Evolutionary conservation across 768 basidiomycete species (phyloP).

Genomic region (Boletus rubescentipes): DNA sequence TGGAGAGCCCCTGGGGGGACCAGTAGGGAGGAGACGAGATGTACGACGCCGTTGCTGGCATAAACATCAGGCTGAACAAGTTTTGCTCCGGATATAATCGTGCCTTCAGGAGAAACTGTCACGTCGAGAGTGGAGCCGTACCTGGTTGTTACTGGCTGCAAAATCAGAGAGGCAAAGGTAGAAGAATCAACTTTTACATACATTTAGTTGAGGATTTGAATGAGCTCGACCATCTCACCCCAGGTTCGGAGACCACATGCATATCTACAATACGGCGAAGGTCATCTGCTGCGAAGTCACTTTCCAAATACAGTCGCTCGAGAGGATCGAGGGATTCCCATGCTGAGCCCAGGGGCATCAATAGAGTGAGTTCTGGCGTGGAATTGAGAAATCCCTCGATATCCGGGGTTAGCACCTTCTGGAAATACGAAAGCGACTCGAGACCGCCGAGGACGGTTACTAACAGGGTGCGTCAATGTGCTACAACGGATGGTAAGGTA

Average conservation of each 20-base stretch:
- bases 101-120: slow-evolving; percentile 50
- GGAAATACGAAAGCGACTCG: slow-evolving; percentile 68
- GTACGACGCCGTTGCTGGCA: slow-evolving; percentile 92
- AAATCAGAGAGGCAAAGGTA: slow-evolving; percentile 12
- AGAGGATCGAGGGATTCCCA: slow-evolving; percentile 76
- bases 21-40: slow-evolving; percentile 82
- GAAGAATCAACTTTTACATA: slow-evolving; percentile 36
- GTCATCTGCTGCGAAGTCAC: slow-evolving; percentile 81
- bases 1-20: slow-evolving; percentile 72
- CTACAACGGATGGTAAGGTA: not conserved
- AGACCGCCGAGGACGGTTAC: slow-evolving; percentile 61
- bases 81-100: slow-evolving; percentile 54
- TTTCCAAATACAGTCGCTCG: slow-evolving; percentile 87
- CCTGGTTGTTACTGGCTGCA: slow-evolving; percentile 61
- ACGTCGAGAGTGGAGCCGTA: slow-evolving; percentile 68
- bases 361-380: slow-evolving; percentile 78
- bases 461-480: slow-evolving; percentile 29
- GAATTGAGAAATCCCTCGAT: slow-evolving; percentile 57
- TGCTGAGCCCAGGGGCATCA: slow-evolving; percentile 83
- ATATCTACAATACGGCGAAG: slow-evolving; percentile 73
- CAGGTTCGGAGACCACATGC: slow-evolving; percentile 61
- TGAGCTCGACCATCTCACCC: slow-evolving; percentile 67
- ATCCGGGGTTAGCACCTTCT: slow-evolving; percentile 64
- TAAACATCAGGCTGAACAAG: slow-evolving; percentile 82
- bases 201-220: slow-evolving; percentile 52